These are phyloP conservation scores for Jamesozyma gamospora DNA, from an alignment of 805 yeast species.

Conservation along the genomic window DNA sequence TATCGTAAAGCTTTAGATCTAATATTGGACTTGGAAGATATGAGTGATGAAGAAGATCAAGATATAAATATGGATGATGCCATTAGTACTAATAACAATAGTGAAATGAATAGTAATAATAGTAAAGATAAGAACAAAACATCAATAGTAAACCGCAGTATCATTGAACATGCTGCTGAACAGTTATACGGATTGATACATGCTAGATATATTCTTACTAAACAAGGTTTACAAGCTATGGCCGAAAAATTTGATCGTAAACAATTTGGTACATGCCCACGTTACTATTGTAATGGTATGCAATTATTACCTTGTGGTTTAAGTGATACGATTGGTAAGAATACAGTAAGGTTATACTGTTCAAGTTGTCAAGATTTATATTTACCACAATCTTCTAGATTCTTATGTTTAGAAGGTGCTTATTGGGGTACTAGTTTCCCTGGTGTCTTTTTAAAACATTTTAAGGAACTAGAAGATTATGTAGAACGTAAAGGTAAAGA, in stretches of 20 bases:
- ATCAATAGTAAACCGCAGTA: conserved; percentile 42
- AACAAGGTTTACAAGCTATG: conserved; percentile 82
- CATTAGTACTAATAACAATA: conserved; percentile 8
- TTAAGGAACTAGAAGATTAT: conserved; percentile 79
- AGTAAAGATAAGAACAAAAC: conserved; percentile 19
- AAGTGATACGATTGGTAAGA: conserved; percentile 82
- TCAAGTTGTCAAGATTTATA: conserved; percentile 91
- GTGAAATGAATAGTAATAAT: conserved; percentile 5
- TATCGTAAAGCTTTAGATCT: conserved; percentile 87
- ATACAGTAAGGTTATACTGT: conserved; percentile 85
- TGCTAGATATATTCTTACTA: conserved; percentile 80
- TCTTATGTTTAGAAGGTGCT: conserved; percentile 87
- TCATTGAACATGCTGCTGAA: conserved; percentile 85
- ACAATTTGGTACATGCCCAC: conserved; percentile 86
- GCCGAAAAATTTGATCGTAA: conserved; percentile 88
- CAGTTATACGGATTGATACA: conserved; percentile 88
- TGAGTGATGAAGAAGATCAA: conserved; percentile 30
- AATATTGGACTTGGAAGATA: conserved; percentile 68
- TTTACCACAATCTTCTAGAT: conserved; percentile 78
- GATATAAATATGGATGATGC: conserved; percentile 8
- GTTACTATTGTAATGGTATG: conserved; percentile 83
- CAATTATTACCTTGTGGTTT: conserved; percentile 87
- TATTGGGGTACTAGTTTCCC: conserved; percentile 95
- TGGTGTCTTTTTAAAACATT: conserved; percentile 81
- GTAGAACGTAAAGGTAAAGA: conserved; percentile 48